Conservation (phyloP, 1,284 basidiomycete genomes). For the Ustilago sp. region DNA sequence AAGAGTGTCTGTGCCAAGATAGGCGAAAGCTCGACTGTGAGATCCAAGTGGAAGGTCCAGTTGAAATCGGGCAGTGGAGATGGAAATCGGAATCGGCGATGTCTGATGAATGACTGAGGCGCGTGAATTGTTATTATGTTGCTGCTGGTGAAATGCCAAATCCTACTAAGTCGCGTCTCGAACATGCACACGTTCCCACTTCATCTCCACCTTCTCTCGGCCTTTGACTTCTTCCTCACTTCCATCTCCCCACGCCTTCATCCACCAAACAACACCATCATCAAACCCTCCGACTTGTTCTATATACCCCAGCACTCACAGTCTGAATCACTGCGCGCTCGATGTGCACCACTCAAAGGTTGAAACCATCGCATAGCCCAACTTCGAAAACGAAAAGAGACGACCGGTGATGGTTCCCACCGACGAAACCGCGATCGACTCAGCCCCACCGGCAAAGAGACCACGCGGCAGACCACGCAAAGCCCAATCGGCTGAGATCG, state of each 20-base stretch:
- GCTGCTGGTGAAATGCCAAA: not conserved
- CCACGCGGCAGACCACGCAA: slow-evolving; percentile 21
- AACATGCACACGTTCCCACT: not conserved
- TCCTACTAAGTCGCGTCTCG: slow-evolving; percentile 16
- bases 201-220: not conserved
- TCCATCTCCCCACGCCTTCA: not conserved
- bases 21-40: not conserved
- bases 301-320: not conserved
- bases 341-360: not conserved
- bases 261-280: slow-evolving; percentile 6
- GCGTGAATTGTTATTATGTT: slow-evolving; percentile 9
- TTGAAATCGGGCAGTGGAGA: not conserved
- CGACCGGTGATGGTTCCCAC: slow-evolving; percentile 1
- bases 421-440: not conserved
- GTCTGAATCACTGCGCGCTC: not conserved
- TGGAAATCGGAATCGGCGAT: slow-evolving; percentile 13
- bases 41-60: not conserved
- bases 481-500: slow-evolving; percentile 14
- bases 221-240: not conserved
- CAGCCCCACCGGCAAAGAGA: slow-evolving; percentile 5
- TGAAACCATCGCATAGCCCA: not conserved
- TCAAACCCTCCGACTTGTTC: not conserved
- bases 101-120: not conserved
- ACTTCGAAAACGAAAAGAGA: not conserved
- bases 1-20: slow-evolving; percentile 4